These are phyloP conservation scores for Cryptosporidium xiaoi DNA, from an alignment of 169 alveolate species.

Conservation along the genomic window DNA sequence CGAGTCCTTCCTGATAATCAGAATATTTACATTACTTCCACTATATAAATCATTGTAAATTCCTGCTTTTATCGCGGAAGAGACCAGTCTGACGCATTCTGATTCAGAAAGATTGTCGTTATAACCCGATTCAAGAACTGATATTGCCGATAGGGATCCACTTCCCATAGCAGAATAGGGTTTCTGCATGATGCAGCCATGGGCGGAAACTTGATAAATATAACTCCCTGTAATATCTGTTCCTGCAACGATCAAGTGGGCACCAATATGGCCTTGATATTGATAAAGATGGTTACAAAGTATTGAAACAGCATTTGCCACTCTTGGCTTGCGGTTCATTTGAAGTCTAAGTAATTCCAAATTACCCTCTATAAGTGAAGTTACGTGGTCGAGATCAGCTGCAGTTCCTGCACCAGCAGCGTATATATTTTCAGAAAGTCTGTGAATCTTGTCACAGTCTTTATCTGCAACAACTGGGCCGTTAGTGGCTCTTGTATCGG, in stretches of 20 bases:
- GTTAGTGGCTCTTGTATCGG: constrained; percentile 99
- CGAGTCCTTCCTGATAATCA: constrained; percentile 89
- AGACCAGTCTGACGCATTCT: constrained; percentile 92
- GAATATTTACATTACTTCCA: constrained; percentile 95
- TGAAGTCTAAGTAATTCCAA: constrained; percentile 93
- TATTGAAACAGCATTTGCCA: constrained; percentile 90
- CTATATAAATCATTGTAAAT: constrained; percentile 95
- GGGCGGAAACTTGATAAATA: constrained; percentile 93
- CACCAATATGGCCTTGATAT: constrained; percentile 96
- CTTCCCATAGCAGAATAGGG: constrained; percentile 98
- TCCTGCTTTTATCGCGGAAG: constrained; percentile 96
- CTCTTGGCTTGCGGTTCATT: constrained; percentile 90
- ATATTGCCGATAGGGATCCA: constrained; percentile 97
- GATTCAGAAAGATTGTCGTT: constrained; percentile 92
- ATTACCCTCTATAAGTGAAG: constrained; percentile 89
- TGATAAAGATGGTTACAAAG: constrained; percentile 89
- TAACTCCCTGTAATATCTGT: constrained; percentile 96
- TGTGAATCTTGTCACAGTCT: constrained; percentile 95
- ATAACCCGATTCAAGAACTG: constrained; percentile 93
- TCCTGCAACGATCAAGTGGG: constrained; percentile 98
- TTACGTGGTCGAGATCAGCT: constrained; percentile 96
- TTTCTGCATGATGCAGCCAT: constrained; percentile 90
- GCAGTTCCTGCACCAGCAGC: constrained; percentile 99
- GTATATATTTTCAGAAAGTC: constrained; percentile 94
- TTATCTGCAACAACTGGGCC: constrained; percentile 98